Base-by-base conservation (phyloP, 2,329 filamentous ascomycete species). In the Colletotrichum incanum region DNA sequence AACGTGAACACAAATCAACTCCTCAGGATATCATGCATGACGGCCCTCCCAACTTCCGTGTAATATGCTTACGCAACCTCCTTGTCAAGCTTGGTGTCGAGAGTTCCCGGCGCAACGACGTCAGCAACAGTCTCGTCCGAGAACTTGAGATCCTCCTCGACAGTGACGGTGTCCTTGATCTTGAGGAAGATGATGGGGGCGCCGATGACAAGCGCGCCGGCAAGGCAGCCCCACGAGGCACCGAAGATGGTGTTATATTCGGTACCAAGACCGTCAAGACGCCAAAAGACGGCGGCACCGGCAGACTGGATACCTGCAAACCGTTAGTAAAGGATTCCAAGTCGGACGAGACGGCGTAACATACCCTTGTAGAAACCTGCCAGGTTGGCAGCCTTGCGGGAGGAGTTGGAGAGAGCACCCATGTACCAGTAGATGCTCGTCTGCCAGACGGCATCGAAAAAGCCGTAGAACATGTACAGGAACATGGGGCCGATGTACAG, bases 351-450 rank as follows among this genome's bases (percentile, higher is more conserved):
- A 49, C 0, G 6, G 18, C n/a, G 26, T 5, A 78, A 80, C 26
- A 74, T 34, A 75, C 85, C 79, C 75, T 96, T 96, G 89, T 96
- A 96, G 86, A 93, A 95, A 74, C 94, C 95, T 52, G 94, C 93
- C 78, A 96, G 93, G 86, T 98, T 98, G 84, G 96, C 95, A 37
- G 96, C 90, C 82, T 95, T 96, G 81, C 95, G 94, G 73, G 93
- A 91, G 74, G 96, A 97, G 89, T 98, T 98, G 79, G 94, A 95
- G 54, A 98, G 87, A 9, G 95, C 90, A 62, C 96, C 96, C 93
- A 98, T 98, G 85, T 93, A 95, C 95, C 95, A 98, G 87, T 98
- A 98, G 61, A 95, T 92, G 78, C 87, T 91, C 0, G 94, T 96
- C 85, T 98, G 96, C 92, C 94, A 98, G 66, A 92, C 90, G 54